These are phyloP conservation scores for Moelleriella libera DNA, from an alignment of 2,329 filamentous ascomycete genomes.

Conservation along the genomic window DNA sequence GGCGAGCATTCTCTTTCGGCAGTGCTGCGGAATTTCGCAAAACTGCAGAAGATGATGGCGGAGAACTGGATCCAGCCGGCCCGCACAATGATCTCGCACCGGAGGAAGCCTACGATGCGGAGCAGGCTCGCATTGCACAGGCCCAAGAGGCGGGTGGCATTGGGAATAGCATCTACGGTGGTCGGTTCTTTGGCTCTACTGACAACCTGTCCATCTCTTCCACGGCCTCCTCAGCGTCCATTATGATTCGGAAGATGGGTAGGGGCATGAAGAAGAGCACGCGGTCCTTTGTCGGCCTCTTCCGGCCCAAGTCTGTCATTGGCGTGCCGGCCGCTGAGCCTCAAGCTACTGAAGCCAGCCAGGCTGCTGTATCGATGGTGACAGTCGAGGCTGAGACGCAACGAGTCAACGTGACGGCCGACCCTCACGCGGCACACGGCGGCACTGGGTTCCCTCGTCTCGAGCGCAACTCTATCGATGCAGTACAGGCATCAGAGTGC, in stretches of 20 bases:
- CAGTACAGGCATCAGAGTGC: conserved; percentile 30
- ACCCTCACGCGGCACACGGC: conserved; percentile 51
- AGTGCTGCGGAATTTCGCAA: conserved; percentile 83
- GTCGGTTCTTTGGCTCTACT: conserved; percentile 79
- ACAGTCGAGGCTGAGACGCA: conserved; percentile 90
- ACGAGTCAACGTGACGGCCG: conserved; percentile 60
- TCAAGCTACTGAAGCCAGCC: conserved; percentile 50
- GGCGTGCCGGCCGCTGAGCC: conserved; percentile 62
- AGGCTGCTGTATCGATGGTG: conserved; percentile 86
- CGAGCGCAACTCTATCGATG: conserved; percentile 70
- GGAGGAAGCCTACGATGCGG: conserved; percentile 61
- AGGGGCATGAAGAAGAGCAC: conserved; percentile 94
- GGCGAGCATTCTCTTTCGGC: conserved; percentile 91
- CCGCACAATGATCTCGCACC: conserved; percentile 50
- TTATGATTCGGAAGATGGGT: conserved; percentile 98
- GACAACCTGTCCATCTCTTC: conserved; percentile 90
- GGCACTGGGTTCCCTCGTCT: conserved; percentile 74
- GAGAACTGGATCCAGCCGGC: conserved; percentile 30
- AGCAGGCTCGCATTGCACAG: conserved; percentile 82
- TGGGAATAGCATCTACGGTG: conserved; percentile 85
- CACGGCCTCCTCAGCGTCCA: conserved; percentile 75
- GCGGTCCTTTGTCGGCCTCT: conserved; percentile 82
- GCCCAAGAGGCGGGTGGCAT: conserved; percentile 87
- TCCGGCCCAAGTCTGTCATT: conserved; percentile 84
- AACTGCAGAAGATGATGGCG: conserved; percentile 36